These are phyloP conservation scores for Spongospora subterranea DNA, from an alignment of 208 protist genomes.

Conservation along the genomic window DNA sequence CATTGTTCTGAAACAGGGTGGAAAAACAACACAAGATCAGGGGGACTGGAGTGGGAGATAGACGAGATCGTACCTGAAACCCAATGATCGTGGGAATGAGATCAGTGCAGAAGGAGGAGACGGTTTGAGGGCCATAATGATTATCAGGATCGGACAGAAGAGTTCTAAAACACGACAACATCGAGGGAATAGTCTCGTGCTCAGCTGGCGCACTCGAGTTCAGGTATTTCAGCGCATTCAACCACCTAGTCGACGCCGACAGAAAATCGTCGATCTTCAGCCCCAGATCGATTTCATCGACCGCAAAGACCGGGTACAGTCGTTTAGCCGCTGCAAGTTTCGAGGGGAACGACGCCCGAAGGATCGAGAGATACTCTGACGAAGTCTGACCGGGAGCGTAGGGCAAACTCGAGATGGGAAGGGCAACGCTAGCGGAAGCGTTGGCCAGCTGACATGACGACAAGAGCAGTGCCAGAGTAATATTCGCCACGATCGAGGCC, in stretches of 20 bases:
- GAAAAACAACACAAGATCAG: too few species aligned
- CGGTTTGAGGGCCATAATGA: not conserved
- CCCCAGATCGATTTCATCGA: not conserved
- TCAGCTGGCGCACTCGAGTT: not conserved
- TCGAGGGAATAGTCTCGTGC: not conserved
- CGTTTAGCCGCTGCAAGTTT: not conserved
- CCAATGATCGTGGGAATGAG: not conserved
- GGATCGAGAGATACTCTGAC: not conserved
- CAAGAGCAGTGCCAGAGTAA: not conserved
- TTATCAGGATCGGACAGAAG: not conserved
- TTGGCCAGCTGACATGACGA: not conserved
- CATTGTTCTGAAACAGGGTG: not conserved
- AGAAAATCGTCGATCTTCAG: not conserved
- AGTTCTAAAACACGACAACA: not conserved
- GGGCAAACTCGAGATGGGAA: too few species aligned
- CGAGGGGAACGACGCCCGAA: not conserved
- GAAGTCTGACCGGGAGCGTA: not conserved
- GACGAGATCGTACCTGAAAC: too few species aligned
- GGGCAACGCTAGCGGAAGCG: not conserved
- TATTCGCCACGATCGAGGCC: not conserved
- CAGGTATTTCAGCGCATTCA: not conserved
- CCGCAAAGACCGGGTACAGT: not conserved
- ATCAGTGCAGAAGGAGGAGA: not conserved
- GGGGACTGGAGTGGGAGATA: too few species aligned
- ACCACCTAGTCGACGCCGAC: not conserved